Evolutionary conservation across 148 eudicot genomes (phyloP), one percentile per base, ranked within the genome.

Genomic region (Dianthus caryophyllus): DNA sequence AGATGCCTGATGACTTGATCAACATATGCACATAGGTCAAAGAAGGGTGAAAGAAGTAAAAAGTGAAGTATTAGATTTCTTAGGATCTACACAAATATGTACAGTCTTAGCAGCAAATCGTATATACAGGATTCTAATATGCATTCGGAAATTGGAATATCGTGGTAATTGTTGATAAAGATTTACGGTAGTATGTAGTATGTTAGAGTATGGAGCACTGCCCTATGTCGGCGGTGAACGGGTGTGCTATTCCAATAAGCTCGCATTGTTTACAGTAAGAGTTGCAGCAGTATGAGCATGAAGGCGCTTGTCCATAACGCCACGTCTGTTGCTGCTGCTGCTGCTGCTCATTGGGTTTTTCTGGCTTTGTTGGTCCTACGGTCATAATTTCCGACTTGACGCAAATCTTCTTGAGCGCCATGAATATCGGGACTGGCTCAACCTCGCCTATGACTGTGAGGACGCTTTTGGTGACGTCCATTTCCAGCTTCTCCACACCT

Each of bases 381-480:
- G 46, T 73, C 41, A 73, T 17, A 8, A 76, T 76, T 49, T 73
- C 77, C 1, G 80, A 74, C 18, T 50, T 72, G 55, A 69, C 64
- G 18, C 70, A 68, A 9, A 80, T 80, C 72, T 80, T 80, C 73
- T 72, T 73, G n/a, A 76, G 74, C 13, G 77, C 77, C 51, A 63
- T 80, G 62, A 57, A 76, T 20, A 80, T 65, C 15, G 80, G 77
- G 16, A 73, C 69, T 26, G 83, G 83, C 66, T 69, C 83, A 21
- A 73, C 77, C 61, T 73, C 79, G 30, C 83, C 83, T 6, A 69
- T 64, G 22, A 80, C 80, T n/a, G 77, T 80, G 18, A 79, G 67
- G 4, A 65, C 73, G 33, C 71, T 55, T 36, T 75, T 75, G 4
- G 17, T 59, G 17, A 26, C 66, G 48, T 69, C 73, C 30, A 75